Conservation (phyloP, 2,329 filamentous ascomycete genomes). For the Penicillium psychrosexuale region DNA sequence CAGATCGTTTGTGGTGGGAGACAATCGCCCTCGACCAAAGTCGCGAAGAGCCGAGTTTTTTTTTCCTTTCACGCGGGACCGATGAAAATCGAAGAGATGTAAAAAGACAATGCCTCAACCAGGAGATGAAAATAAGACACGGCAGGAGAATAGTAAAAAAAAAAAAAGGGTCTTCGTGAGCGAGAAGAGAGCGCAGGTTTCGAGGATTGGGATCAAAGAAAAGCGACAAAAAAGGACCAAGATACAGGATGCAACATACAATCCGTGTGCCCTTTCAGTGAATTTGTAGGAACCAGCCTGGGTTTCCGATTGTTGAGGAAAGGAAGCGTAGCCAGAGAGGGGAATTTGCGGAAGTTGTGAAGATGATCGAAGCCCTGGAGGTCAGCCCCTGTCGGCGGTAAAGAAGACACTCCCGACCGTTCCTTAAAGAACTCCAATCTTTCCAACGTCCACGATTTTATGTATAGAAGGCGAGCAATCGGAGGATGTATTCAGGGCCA, state of each 20-base stretch:
- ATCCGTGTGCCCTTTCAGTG: not conserved
- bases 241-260: not conserved
- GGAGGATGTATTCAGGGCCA: not conserved
- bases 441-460: not conserved
- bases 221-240: not conserved
- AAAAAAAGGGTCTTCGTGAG: conserved; percentile 4
- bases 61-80: not conserved
- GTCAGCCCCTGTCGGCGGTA: conserved; percentile 25
- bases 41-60: conserved; percentile 7
- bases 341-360: conserved; percentile 14
- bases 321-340: conserved; percentile 17
- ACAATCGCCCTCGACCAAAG: conserved; percentile 3
- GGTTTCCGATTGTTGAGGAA: conserved; percentile 20
- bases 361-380: conserved; percentile 8
- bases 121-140: conserved; percentile 14
- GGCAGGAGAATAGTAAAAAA: not conserved
- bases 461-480: not conserved
- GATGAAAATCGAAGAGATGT: conserved; percentile 2
- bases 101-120: conserved; percentile 14
- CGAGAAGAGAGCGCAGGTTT: not conserved
- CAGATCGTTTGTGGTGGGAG: conserved; percentile 4
- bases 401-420: conserved; percentile 23
- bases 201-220: conserved; percentile 8
- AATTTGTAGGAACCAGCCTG: conserved; percentile 23
- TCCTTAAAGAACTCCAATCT: conserved; percentile 7